Base-by-base conservation (phyloP, 2,329 filamentous ascomycete species). In the Aspergillus novoparasiticus region DNA sequence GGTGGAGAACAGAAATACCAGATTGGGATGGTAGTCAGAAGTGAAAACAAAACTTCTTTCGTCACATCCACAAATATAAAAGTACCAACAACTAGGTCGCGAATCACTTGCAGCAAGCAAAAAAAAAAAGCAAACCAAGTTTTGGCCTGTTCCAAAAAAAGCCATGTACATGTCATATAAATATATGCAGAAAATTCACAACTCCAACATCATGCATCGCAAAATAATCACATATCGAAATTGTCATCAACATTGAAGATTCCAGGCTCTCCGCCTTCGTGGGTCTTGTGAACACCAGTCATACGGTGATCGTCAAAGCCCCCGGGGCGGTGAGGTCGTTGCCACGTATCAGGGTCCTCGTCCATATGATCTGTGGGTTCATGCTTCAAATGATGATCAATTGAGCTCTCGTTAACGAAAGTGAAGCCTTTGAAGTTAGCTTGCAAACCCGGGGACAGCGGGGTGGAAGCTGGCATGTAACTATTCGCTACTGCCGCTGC, bases 401-500 rank as follows among this genome's bases (percentile, higher is more conserved):
- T 89, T 2, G 92, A 92, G 73, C 92, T 97, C 80, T 98, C 94
- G 72, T 98, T 95, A n/a, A 98, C 95, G 77, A 96, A 99, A 0
- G 95, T 99, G 79, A 99, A 99, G 39, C 95, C 95, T 73, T 95
- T 92, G 83, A 99, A 99, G 75, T 98, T 97, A 66, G 94, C 95
- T 80, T 99, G 95, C 80, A 97, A 94, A 2, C 93, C 96, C 0
- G 95, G 95, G 16, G 93, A 97, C 28, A 99, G 83, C 0, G 95
- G 95, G 0, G 95, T 99, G 16, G 92, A 96, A 9, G 93, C 92
- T 6, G 92, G 90, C 74, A 95, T 92, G 54, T 86, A 80, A 43
- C 94, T 94, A 62, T 89, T 89, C 19, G 94, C 93, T 57, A 98
- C 79, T 9, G 92, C 92, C 16, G 93, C 92, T 5, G 95, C 94